Percentiles rank a stretch among this genome's conserved stretches.
Evolutionary conservation across 495 filamentous ascomycete species (phyloP).

Genomic region (Rhizodiscina lignyota): DNA sequence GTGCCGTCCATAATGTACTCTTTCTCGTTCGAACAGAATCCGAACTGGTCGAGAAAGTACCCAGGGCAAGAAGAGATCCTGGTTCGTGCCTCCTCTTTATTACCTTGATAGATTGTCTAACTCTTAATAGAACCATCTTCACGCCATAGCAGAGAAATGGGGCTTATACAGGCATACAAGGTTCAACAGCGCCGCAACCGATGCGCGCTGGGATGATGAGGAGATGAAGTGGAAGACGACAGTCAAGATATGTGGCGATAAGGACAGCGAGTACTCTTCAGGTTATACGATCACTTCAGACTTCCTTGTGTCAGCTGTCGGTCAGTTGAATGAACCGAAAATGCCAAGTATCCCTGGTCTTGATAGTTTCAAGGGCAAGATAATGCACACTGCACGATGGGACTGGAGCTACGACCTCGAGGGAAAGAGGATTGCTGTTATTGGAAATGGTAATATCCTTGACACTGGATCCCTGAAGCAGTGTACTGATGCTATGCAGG

Average conservation of each 20-base stretch:
- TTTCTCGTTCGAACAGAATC: conserved; percentile 49
- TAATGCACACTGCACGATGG: conserved; percentile 33
- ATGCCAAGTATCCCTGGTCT: conserved; percentile 44
- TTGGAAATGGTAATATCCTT: conserved; percentile 17
- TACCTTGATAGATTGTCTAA: not conserved
- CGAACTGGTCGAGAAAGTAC: conserved; percentile 46
- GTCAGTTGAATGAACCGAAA: conserved; percentile 41
- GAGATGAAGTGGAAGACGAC: conserved; percentile 36
- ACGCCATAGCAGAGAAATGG: conserved; percentile 39
- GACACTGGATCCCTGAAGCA: not conserved
- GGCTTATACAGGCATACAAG: conserved; percentile 38
- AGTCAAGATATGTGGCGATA: conserved; percentile 26
- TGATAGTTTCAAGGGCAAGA: conserved; percentile 33
- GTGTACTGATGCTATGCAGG: conserved; percentile 19
- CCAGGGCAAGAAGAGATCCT: conserved; percentile 47
- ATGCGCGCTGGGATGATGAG: conserved; percentile 38
- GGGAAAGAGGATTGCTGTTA: conserved; percentile 31
- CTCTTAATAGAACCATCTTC: conserved; percentile 29
- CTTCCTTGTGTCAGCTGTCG: conserved; percentile 47
- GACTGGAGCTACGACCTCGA: conserved; percentile 36
- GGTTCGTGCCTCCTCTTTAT: conserved; percentile 8
- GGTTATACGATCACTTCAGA: conserved; percentile 33
- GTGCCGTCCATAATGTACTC: conserved; percentile 39
- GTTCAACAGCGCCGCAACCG: conserved; percentile 34
- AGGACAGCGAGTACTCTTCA: conserved; percentile 28